These are phyloP conservation scores for Huntiella savannae DNA, from an alignment of 2,329 filamentous ascomycete species.

Conservation along the genomic window DNA sequence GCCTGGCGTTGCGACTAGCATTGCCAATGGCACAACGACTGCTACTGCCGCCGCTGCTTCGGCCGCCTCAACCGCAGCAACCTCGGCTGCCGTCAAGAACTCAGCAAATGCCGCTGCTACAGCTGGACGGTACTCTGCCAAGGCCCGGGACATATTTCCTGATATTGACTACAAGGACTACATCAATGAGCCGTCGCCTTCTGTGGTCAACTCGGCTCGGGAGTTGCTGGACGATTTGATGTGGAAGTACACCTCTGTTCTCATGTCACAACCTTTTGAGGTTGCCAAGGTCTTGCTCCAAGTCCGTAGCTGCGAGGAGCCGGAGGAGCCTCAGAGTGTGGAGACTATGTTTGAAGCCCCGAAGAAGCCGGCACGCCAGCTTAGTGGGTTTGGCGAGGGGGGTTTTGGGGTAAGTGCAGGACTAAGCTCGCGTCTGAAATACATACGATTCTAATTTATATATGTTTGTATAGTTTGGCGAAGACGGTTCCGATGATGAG, in stretches of 20 bases:
- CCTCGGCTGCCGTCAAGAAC: conserved; percentile 27
- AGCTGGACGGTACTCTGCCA: conserved; percentile 28
- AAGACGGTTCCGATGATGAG: conserved; percentile 47
- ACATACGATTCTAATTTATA: background rate
- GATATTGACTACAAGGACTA: conserved; percentile 89
- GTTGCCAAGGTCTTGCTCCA: conserved; percentile 89
- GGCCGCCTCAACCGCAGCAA: conserved; percentile 6
- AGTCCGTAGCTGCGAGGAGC: conserved; percentile 26
- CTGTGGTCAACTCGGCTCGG: conserved; percentile 47
- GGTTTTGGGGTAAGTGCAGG: conserved; percentile 10
- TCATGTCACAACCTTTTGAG: conserved; percentile 91
- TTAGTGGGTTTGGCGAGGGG: conserved; percentile 1
- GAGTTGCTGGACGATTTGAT: conserved; percentile 66
- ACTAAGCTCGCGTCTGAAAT: background rate
- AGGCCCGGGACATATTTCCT: conserved; percentile 68
- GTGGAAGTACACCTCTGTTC: conserved; percentile 78
- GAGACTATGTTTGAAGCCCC: conserved; percentile 11
- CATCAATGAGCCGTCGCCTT: conserved; percentile 56
- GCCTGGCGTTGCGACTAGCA: conserved; percentile 18
- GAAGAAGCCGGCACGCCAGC: conserved; percentile 8
- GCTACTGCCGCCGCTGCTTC: conserved; percentile 26
- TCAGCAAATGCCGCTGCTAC: conserved; percentile 10
- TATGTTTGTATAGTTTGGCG: conserved; percentile 8
- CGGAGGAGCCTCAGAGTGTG: conserved; percentile 8
- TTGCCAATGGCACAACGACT: conserved; percentile 16